A percentile compares a stretch with the other conserved stretches of the same genome.
phyloP scores from a whole-genome alignment of 495 filamentous ascomycete species.

The Hypoxylon perforatum region DNA sequence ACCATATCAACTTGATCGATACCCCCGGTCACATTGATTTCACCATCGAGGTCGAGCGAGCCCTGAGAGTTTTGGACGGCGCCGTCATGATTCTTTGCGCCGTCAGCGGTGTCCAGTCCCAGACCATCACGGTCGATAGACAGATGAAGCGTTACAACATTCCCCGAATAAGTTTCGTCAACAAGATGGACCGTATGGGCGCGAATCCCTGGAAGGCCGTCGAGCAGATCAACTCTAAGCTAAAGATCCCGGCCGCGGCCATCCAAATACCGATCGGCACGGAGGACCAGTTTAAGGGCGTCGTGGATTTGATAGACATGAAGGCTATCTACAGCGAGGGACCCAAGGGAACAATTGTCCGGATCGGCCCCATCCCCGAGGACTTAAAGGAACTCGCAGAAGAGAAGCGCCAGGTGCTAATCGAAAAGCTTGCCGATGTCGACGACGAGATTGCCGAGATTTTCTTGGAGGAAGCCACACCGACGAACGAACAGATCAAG shows the following conservation, averaged over 20 bases:
- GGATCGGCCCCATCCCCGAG: constrained; percentile 81
- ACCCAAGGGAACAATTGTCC: constrained; percentile 73
- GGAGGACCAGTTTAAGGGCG: constrained; percentile 92
- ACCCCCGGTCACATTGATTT: constrained; percentile 99
- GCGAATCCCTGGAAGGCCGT: constrained; percentile 98
- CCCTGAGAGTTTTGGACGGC: constrained; percentile 93
- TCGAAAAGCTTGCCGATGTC: constrained; percentile 96
- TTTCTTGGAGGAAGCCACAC: constrained; percentile 86
- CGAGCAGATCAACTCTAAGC: constrained; percentile 95
- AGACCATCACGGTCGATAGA: constrained; percentile 97
- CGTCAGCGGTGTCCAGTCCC: constrained; percentile 95
- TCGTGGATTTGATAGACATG: constrained; percentile 94
- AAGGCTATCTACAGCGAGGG: constrained; percentile 93
- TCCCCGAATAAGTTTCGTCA: constrained; percentile 93
- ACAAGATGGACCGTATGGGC: constrained; percentile 99
- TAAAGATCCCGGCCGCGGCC: constrained; percentile 91
- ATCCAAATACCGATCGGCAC: constrained; percentile 95
- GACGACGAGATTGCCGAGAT: constrained; percentile 98
- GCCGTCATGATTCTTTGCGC: constrained; percentile 99
- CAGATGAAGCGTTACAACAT: constrained; percentile 99
- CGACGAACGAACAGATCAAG: constrained; percentile 83
- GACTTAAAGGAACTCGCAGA: constrained; percentile 77
- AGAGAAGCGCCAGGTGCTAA: constrained; percentile 83
- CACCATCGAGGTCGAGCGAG: constrained; percentile 98
- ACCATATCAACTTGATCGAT: constrained; percentile 98